Base-by-base conservation (phyloP, 139 green algal genomes). In the Asterochloris sp. region DNA sequence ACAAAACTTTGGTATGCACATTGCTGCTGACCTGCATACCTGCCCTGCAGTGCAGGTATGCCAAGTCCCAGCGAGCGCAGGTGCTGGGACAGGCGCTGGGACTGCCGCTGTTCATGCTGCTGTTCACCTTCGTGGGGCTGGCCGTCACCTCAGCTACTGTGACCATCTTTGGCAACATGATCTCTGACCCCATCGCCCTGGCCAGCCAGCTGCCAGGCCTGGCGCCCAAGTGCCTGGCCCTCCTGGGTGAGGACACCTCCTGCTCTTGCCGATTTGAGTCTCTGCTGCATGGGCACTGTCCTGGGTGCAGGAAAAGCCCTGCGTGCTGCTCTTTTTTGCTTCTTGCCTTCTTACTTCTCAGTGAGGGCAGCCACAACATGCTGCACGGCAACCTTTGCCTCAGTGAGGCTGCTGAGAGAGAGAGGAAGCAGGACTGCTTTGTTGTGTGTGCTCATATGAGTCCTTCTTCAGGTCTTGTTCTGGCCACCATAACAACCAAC, bases 401-500 rank as follows among this genome's bases (percentile, higher is more conserved):
- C 38, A 6, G 6, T 54, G 38, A 6, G 38, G 38, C 38, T 54
- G 38, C 38, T 54, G 38, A 54, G 38, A 54, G 38, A 54, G 4
- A 54, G 38, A 54, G n/a, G n/a, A n/a, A n/a, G 38, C 38, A 54
- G 38, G 4, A 54, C 2, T 2, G 6, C 38, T 6, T 54, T 54
- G 38, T 54, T 54, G 38, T 54, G 38, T 54, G 38, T 54, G 38
- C 38, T 54, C 38, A 54, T 6, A 54, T 54, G 4, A 54, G 38
- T 54, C 6, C 38, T 6, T 24, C 83, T 78, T 62, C 79, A 86
- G 92, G 93, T 15, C 90, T 97, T 0, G 83, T 92, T 67, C 87
- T 92, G 63, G 93, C 94, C 10, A 97, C 94, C 0, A 86, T 97
- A 12, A 92, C 90, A 60, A 97, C 94, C 76, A 97, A 97, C 87